Conservation (phyloP, 2,329 filamentous ascomycete species). For the Fusarium austroafricanum region DNA sequence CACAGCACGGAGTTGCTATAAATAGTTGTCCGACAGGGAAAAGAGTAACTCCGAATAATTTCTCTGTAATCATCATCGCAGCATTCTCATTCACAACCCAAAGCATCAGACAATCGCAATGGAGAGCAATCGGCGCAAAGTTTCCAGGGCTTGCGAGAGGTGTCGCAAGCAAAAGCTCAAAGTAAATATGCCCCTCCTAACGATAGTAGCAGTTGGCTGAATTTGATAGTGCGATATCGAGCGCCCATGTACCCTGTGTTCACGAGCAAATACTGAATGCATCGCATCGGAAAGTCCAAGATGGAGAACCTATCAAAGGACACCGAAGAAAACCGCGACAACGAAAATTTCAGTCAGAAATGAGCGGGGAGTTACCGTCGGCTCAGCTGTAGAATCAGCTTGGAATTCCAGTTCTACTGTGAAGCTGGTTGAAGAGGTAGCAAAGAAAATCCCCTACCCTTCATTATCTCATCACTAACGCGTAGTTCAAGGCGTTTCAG, state of each 20-base stretch:
- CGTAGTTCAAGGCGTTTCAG: neutral
- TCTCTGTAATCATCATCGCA: neutral
- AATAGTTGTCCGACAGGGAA: fast-evolving
- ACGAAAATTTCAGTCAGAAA: fast-evolving
- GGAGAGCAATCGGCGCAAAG: neutral
- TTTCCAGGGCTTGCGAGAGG: conserved; percentile 3
- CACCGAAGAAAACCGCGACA: fast-evolving
- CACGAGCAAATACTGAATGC: too few species aligned
- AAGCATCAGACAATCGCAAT: neutral
- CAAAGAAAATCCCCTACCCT: too few species aligned
- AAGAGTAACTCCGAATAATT: neutral
- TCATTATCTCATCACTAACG: fast-evolving
- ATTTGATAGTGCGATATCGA: too few species aligned
- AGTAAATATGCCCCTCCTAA: neutral
- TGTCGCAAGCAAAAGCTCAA: conserved; percentile 25
- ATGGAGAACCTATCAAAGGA: neutral
- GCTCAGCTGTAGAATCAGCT: neutral
- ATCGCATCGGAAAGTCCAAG: too few species aligned
- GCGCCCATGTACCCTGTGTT: too few species aligned
- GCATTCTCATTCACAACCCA: neutral
- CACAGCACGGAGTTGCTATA: neutral
- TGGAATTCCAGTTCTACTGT: conserved; percentile 27
- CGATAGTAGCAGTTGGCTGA: too few species aligned
- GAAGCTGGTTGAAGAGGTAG: conserved; percentile 19
- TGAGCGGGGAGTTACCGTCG: fast-evolving